Evolutionary conservation across 225 moss, liverwort and hornwort genomes (phyloP).

Genomic region (Pseudisothecium myosuroides): DNA sequence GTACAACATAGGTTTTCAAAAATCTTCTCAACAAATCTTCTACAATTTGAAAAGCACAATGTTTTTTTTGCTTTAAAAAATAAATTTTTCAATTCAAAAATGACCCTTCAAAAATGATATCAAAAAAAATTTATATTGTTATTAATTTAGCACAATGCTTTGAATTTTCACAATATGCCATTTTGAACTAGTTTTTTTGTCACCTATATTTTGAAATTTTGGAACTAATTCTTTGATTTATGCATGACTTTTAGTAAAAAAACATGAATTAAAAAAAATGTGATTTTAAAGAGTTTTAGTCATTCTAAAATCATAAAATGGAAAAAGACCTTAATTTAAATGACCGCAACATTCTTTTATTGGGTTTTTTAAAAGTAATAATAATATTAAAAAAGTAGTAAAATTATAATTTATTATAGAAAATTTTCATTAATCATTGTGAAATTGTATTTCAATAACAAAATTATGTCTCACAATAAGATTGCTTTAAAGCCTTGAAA

Average conservation of each 20-base stretch:
- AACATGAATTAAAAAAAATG: not conserved
- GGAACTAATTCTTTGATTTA: not conserved
- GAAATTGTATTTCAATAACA: not conserved
- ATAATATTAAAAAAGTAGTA: rapidly evolving
- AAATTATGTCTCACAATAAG: not conserved
- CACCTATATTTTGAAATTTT: too few species aligned
- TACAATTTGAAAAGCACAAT: not conserved
- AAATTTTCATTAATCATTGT: not conserved
- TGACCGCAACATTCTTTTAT: not conserved
- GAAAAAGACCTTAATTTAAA: not conserved
- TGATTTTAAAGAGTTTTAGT: not conserved
- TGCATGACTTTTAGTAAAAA: not conserved
- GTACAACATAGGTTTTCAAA: not conserved
- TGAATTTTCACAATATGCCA: not conserved
- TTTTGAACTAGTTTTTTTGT: not conserved
- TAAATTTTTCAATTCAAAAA: not conserved
- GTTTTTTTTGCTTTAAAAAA: not conserved
- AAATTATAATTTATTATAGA: not conserved
- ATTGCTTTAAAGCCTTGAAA: not conserved
- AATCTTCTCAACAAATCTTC: not conserved
- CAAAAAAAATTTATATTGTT: not conserved
- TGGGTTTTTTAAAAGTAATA: rapidly evolving
- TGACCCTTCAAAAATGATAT: not conserved
- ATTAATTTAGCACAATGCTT: not conserved
- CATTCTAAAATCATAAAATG: not conserved